A percentile compares a stretch with the other conserved stretches of the same genome.
phyloP scores from a whole-genome alignment of 306 rosid species.

The Quercus wislizeni region DNA sequence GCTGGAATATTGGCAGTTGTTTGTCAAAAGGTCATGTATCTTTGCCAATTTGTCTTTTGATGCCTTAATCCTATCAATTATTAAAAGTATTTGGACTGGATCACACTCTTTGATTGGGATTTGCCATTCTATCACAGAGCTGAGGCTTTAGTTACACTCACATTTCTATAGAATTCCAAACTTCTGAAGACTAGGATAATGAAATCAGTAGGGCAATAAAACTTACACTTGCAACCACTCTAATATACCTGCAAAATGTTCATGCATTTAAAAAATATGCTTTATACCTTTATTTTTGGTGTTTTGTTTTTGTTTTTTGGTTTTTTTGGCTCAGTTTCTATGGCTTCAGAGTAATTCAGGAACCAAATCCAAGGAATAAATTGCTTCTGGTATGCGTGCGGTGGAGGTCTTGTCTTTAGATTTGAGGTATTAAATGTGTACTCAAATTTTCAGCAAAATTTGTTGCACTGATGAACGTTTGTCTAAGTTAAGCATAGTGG shows the following conservation, averaged over 20 bases:
- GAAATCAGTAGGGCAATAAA: background rate
- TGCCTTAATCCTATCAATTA: background rate
- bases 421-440: no score
- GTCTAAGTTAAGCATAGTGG: background rate
- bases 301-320: background rate
- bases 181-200: background rate
- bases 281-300: background rate
- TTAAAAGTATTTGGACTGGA: background rate
- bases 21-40: conserved; percentile 73
- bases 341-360: conserved; percentile 91
- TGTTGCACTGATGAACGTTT: background rate
- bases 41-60: background rate
- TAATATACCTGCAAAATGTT: background rate
- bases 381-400: conserved; percentile 87
- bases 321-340: conserved; percentile 22
- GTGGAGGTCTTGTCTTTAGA: conserved; percentile 58
- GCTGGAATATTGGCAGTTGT: conserved; percentile 87
- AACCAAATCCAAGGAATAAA: conserved; percentile 94
- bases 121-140: background rate
- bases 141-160: background rate
- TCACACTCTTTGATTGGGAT: background rate
- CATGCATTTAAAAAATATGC: background rate
- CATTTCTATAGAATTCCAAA: background rate
- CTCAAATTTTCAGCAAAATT: background rate
- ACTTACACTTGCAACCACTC: background rate